Base-by-base conservation (phyloP, 768 basidiomycete genomes). In the Russula earlei region DNA sequence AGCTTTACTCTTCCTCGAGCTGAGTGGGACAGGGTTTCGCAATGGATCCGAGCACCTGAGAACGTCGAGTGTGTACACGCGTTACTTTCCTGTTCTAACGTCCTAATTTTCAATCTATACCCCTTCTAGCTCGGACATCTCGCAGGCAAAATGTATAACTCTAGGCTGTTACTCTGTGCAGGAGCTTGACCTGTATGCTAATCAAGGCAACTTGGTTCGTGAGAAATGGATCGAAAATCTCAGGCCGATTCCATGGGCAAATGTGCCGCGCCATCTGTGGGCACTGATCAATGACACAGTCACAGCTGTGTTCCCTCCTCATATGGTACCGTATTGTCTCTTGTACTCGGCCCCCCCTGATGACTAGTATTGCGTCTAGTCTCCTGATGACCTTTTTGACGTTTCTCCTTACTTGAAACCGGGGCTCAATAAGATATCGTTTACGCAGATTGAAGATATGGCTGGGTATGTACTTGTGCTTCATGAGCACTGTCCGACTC, bases 161-260 rank as follows among this genome's bases (percentile, higher is more conserved):
- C 38, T 58, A 5, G 57, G 52, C 1, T 58, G 57, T 22, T 58
- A 58, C 27, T n/a, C 25, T 15, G 46, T 38, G 20, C 33, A 37
- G 14, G 57, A 58, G 12, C 47, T 58, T n/a, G 27, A 43, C 5
- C 41, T 27, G 1, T 49, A 54, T n/a, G 52, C 52, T 11, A 58
- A 3, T 3, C 52, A 58, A 44, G 31, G 10, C 6, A 27, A 11
- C 34, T 10, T 38, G 9, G 8, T 15, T 29, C 57, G 52, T n/a
- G 57, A 58, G 14, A 33, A 44, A 43, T 58, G 57, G 57, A 54
- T 58, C 20, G 57, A 58, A 44, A 58, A 58, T n/a, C 25, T 37
- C 34, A 52, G 34, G 52, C 57, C 57, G 1, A n/a, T 54, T 7
- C 47, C 57, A 20, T 58, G 57, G 57, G 41, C 47, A n/a, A 54